Conservation (phyloP, 148 eudicot species). For the Silene latifolia region DNA sequence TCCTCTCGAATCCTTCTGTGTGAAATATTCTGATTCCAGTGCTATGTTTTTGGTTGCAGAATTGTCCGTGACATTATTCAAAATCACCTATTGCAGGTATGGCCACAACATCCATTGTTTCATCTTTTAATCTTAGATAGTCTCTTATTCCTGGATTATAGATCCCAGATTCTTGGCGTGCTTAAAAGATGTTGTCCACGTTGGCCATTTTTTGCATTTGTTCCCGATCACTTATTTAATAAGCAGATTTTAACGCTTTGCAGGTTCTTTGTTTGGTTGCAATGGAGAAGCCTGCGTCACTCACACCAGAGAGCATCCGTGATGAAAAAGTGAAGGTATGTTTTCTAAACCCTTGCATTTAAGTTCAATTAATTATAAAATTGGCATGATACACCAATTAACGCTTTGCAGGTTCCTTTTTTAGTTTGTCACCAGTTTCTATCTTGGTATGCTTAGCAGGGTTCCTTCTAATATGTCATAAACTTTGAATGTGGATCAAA, state of each 20-base stretch:
- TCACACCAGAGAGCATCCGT: slow-evolving; percentile 86
- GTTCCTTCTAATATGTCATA: background rate
- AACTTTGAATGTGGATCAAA: background rate
- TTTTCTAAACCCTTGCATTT: background rate
- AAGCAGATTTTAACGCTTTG: background rate
- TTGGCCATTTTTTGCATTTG: too few species aligned
- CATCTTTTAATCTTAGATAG: background rate
- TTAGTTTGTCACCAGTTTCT: slow-evolving; percentile 30
- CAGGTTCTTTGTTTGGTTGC: slow-evolving; percentile 96
- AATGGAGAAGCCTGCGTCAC: slow-evolving; percentile 97
- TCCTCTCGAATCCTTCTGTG: background rate
- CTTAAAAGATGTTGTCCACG: too few species aligned
- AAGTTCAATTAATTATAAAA: background rate
- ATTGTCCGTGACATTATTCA: slow-evolving; percentile 95
- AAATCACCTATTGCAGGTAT: slow-evolving; percentile 92
- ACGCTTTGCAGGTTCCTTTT: too few species aligned
- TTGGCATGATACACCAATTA: background rate
- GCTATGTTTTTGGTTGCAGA: slow-evolving; percentile 45
- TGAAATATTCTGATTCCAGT: background rate
- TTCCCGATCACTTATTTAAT: too few species aligned
- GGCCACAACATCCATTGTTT: background rate
- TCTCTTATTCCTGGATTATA: too few species aligned
- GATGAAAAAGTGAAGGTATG: slow-evolving; percentile 97
- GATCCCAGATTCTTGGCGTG: background rate
- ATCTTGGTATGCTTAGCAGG: background rate